Evolutionary conservation across 176 grass and related monocot species (phyloP).

Genomic region (Tillandsia leiboldiana): DNA sequence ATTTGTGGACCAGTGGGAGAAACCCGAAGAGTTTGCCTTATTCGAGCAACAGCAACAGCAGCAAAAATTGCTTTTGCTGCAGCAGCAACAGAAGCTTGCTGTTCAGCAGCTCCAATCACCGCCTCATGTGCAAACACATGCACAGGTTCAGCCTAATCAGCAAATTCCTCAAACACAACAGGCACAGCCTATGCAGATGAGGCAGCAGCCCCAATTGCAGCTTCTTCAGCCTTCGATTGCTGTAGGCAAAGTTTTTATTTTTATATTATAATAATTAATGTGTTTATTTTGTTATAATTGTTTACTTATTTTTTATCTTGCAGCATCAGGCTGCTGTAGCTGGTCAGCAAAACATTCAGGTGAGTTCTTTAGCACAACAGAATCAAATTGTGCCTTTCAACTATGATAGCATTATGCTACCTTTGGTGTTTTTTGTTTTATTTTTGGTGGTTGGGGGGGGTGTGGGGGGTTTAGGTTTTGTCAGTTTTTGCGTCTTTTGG

Average conservation of each 20-base stretch:
- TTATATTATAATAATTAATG: background rate
- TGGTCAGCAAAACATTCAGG: constrained; percentile 12
- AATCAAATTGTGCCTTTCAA: background rate
- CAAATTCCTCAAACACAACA: constrained; percentile 61
- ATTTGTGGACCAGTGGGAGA: constrained; percentile 65
- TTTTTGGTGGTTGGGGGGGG: too few species aligned
- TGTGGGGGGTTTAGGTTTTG: too few species aligned
- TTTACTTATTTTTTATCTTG: background rate
- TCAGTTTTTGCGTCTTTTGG: too few species aligned
- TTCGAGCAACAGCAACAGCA: constrained; percentile 77
- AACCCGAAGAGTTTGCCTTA: constrained; percentile 82
- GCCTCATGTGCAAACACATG: constrained; percentile 45
- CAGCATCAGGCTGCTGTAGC: constrained; percentile 18
- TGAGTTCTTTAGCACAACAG: constrained; percentile 1
- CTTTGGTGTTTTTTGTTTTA: too few species aligned
- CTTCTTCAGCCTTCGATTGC: constrained; percentile 30
- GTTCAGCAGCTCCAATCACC: constrained; percentile 74
- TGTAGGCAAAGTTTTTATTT: constrained; percentile 17
- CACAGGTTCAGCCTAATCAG: constrained; percentile 45
- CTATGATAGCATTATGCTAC: background rate
- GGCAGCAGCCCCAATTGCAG: constrained; percentile 48
- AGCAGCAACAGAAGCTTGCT: constrained; percentile 86
- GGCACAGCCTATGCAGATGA: constrained; percentile 59
- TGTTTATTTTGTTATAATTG: background rate
- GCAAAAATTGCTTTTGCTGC: constrained; percentile 73